A percentile compares a stretch with the other conserved stretches of the same genome.
Evolutionary conservation across 805 yeast genomes (phyloP).

Genomic region (Debaryomyces maramus): DNA sequence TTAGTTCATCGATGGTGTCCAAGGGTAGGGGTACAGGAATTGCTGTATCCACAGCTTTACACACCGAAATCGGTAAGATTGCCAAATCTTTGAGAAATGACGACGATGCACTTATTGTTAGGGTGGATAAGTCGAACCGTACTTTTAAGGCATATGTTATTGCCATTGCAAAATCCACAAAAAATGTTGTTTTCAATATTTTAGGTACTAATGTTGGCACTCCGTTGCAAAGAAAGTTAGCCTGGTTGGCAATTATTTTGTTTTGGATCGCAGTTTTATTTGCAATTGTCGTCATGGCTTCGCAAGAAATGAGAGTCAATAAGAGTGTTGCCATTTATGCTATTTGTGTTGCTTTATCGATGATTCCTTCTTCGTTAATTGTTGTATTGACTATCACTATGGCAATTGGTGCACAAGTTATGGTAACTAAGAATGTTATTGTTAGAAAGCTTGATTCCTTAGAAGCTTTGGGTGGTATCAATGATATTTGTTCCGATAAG

Average conservation of each 20-base stretch:
- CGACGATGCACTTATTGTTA: constrained; percentile 21
- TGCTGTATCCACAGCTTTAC: constrained; percentile 36
- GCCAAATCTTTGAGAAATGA: constrained; percentile 31
- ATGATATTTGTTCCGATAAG: constrained; percentile 42
- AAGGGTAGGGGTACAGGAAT: constrained; percentile 45
- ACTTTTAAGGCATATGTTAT: constrained; percentile 36
- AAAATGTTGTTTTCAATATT: constrained; percentile 44
- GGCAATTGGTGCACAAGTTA: constrained; percentile 43
- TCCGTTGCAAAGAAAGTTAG: constrained; percentile 45
- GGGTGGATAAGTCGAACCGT: constrained; percentile 37
- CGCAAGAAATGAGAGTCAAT: constrained; percentile 34
- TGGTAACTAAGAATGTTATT: constrained; percentile 38
- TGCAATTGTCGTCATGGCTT: constrained; percentile 40
- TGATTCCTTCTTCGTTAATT: constrained; percentile 40
- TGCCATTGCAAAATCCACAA: constrained; percentile 36
- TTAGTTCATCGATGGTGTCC: constrained; percentile 38
- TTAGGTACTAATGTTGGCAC: constrained; percentile 51
- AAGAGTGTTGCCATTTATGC: constrained; percentile 40
- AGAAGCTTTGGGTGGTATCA: constrained; percentile 40
- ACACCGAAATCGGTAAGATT: constrained; percentile 44
- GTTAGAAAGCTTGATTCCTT: constrained; percentile 38
- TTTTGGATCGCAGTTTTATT: constrained; percentile 46
- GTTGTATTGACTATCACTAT: constrained; percentile 41
- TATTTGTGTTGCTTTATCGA: constrained; percentile 40
- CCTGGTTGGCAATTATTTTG: constrained; percentile 51